Evolutionary conservation across 2,329 filamentous ascomycete genomes (phyloP).

Genomic region (Aspergillus brasiliensis): DNA sequence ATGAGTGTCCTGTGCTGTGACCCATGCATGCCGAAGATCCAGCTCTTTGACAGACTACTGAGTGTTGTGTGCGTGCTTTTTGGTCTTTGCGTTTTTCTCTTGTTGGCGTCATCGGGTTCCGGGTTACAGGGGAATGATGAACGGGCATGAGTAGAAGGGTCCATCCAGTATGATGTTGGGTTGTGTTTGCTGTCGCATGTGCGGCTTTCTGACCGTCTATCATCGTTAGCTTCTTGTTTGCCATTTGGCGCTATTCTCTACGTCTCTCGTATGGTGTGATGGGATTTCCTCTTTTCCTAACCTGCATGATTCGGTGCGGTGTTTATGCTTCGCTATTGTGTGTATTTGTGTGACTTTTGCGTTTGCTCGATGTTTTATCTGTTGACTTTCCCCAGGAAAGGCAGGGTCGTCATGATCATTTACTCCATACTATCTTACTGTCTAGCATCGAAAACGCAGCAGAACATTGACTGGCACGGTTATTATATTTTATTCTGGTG

Average conservation of each 20-base stretch:
- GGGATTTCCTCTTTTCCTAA: conserved; percentile 2
- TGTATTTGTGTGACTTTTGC: background rate
- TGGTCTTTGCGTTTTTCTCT: background rate
- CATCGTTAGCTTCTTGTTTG: background rate
- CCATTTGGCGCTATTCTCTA: background rate
- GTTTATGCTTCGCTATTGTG: background rate
- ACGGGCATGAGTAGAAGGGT: conserved; percentile 5
- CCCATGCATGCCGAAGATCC: background rate
- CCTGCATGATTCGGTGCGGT: conserved; percentile 15
- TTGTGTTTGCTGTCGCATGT: background rate
- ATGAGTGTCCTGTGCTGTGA: background rate
- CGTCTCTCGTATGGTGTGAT: background rate
- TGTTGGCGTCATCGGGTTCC: conserved; percentile 5
- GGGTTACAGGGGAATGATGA: conserved; percentile 3
- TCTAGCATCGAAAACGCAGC: background rate
- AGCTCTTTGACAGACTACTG: background rate
- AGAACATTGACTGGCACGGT: background rate
- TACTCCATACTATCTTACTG: background rate
- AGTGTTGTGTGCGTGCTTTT: background rate
- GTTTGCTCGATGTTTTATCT: background rate
- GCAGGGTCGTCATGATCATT: background rate
- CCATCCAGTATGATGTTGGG: background rate
- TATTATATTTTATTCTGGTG: no score
- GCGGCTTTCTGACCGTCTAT: background rate
- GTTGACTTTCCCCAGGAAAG: background rate